Evolutionary conservation across 2,329 filamentous ascomycete species (phyloP).

Genomic region (Colletotrichum sp.): DNA sequence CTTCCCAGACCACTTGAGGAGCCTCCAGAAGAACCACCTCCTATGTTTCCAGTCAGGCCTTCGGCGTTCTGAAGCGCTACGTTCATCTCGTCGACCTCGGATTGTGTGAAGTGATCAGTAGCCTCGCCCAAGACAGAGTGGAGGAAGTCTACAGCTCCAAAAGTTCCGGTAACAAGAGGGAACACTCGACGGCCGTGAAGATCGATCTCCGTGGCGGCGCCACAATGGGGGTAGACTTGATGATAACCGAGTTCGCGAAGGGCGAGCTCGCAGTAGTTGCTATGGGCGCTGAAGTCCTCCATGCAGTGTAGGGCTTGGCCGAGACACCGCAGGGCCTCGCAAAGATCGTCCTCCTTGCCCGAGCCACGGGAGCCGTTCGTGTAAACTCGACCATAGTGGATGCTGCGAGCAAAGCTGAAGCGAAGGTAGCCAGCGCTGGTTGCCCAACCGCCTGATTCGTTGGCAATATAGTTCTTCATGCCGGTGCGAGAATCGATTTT

Average conservation of each 20-base stretch:
- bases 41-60: slow-evolving; percentile 42
- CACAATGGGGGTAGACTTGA: slow-evolving; percentile 77
- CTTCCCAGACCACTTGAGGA: slow-evolving; percentile 29
- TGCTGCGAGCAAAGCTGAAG: slow-evolving; percentile 75
- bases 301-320: slow-evolving; percentile 80
- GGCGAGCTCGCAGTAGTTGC: slow-evolving; percentile 82
- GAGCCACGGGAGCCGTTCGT: slow-evolving; percentile 66
- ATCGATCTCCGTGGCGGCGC: slow-evolving; percentile 69
- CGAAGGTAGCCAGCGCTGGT: slow-evolving; percentile 87
- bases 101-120: slow-evolving; percentile 81
- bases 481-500: slow-evolving; percentile 78
- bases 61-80: slow-evolving; percentile 74
- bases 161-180: slow-evolving; percentile 76
- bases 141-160: slow-evolving; percentile 84
- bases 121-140: slow-evolving; percentile 81
- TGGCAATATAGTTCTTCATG: slow-evolving; percentile 99
- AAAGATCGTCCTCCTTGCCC: slow-evolving; percentile 79
- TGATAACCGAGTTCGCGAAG: slow-evolving; percentile 74
- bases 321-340: slow-evolving; percentile 77
- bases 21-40: slow-evolving; percentile 26
- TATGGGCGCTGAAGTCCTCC: slow-evolving; percentile 82
- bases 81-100: slow-evolving; percentile 83
- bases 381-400: slow-evolving; percentile 80
- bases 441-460: slow-evolving; percentile 85
- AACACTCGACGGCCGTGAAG: slow-evolving; percentile 71